Percentiles rank a stretch among this genome's conserved stretches.
Conservation (phyloP, 192 early-diverging fungal species). For the Oehlia diaphana region DNA sequence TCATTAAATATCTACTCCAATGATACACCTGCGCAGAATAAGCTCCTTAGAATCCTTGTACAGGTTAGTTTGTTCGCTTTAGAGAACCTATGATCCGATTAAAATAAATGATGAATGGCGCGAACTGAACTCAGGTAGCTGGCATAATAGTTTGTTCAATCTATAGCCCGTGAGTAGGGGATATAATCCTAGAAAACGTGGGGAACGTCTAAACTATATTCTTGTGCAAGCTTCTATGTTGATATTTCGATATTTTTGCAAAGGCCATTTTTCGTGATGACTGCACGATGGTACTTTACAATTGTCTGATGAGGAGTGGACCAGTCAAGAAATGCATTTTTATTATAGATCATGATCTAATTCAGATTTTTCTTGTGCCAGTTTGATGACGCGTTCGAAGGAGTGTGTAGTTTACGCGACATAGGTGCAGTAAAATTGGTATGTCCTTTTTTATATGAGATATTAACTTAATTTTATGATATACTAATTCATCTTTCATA, state of each 20-base stretch:
- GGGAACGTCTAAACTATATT: too few species aligned
- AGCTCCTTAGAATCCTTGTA: background rate
- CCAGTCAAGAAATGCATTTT: too few species aligned
- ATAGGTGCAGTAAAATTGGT: too few species aligned
- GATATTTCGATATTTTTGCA: constrained; percentile 1
- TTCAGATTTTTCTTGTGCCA: too few species aligned
- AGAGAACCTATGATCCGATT: too few species aligned
- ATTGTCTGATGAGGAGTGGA: background rate
- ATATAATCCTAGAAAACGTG: background rate
- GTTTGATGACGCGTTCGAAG: too few species aligned
- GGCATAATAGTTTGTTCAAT: background rate
- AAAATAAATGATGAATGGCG: background rate
- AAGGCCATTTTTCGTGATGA: constrained; percentile 1
- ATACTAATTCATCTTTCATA: too few species aligned
- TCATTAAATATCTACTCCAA: too few species aligned
- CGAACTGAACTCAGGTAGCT: background rate
- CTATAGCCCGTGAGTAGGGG: background rate
- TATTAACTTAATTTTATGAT: too few species aligned
- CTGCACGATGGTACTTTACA: background rate
- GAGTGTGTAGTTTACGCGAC: too few species aligned
- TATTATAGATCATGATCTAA: too few species aligned
- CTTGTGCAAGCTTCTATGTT: constrained; percentile 1
- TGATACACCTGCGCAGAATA: background rate
- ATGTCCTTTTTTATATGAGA: too few species aligned
- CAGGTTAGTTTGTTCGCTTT: background rate